A percentile compares a stretch with the other conserved stretches of the same genome.
phyloP scores from a whole-genome alignment of 257 asterid genomes.

The Avicennia marina region DNA sequence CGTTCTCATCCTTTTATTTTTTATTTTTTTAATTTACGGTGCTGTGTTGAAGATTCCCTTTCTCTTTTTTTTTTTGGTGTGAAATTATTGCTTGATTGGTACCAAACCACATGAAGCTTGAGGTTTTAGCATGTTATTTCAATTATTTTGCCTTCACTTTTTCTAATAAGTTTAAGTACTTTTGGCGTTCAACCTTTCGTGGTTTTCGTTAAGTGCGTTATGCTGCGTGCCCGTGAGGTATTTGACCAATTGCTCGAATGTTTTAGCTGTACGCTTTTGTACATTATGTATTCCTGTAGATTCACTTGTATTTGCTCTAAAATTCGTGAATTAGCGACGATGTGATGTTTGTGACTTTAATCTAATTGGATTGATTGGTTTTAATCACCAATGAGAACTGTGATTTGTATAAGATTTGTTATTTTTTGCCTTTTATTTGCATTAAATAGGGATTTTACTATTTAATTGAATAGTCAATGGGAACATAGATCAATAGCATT shows the following conservation, averaged over 20 bases:
- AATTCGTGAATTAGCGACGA: neutral
- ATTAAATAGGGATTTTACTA: neutral
- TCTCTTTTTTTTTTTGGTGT: neutral
- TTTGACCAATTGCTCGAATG: slow-evolving; percentile 32
- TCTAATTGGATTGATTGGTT: neutral
- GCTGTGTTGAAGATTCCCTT: neutral
- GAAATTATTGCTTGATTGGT: neutral
- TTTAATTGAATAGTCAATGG: neutral
- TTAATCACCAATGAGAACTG: neutral
- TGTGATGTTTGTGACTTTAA: neutral
- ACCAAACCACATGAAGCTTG: neutral
- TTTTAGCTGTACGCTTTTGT: neutral
- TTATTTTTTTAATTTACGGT: neutral
- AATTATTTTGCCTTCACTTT: neutral
- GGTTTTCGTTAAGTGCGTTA: neutral
- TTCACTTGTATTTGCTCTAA: neutral
- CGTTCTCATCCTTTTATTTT: too few relatives aligned
- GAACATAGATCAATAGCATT: neutral
- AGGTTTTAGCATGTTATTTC: neutral
- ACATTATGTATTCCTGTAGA: neutral
- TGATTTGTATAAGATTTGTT: neutral
- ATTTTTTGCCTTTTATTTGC: neutral
- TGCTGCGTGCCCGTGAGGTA: slow-evolving; percentile 14
- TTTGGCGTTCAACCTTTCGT: slow-evolving; percentile 1
- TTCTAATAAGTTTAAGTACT: neutral